Percentiles rank a stretch among this genome's conserved stretches.
Conservation (phyloP, 2,329 filamentous ascomycete species). For the Pseudonectria foliicola region DNA sequence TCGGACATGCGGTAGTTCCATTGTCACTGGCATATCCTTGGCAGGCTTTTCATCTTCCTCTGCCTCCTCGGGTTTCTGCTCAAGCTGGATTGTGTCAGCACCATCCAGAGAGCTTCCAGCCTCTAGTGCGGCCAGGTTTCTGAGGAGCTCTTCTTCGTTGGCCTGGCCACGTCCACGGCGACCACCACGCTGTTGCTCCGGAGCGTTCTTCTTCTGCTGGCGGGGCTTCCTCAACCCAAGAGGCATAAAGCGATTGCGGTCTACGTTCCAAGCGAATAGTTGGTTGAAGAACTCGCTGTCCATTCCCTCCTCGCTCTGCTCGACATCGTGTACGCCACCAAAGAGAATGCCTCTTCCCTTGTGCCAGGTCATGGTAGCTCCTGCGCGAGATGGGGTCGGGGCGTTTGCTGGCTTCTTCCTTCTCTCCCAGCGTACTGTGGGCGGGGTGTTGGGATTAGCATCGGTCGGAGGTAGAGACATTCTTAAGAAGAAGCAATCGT, state of each 20-base stretch:
- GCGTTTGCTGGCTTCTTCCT: constrained; percentile 88
- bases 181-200: constrained; percentile 46
- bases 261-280: constrained; percentile 88
- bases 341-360: constrained; percentile 90
- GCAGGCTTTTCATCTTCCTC: constrained; percentile 51
- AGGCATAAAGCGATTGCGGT: constrained; percentile 91
- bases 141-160: constrained; percentile 83
- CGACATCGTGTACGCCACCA: constrained; percentile 89
- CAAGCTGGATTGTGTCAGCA: constrained; percentile 41
- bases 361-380: constrained; percentile 89
- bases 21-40: constrained; percentile 58
- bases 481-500: constrained; percentile 89
- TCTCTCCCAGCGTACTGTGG: constrained; percentile 81
- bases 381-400: constrained; percentile 75
- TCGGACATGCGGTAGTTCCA: constrained; percentile 80
- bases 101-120: constrained; percentile 59
- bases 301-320: constrained; percentile 87
- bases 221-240: constrained; percentile 69
- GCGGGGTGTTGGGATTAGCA: constrained; percentile 56
- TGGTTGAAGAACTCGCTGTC: constrained; percentile 96
- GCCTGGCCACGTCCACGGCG: constrained; percentile 73
- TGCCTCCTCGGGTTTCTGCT: constrained; percentile 43
- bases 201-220: constrained; percentile 50
- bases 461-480: constrained; percentile 67
- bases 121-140: constrained; percentile 80